These are phyloP conservation scores for Aspergillus cejpii DNA, from an alignment of 2,329 filamentous ascomycete genomes.

Conservation along the genomic window DNA sequence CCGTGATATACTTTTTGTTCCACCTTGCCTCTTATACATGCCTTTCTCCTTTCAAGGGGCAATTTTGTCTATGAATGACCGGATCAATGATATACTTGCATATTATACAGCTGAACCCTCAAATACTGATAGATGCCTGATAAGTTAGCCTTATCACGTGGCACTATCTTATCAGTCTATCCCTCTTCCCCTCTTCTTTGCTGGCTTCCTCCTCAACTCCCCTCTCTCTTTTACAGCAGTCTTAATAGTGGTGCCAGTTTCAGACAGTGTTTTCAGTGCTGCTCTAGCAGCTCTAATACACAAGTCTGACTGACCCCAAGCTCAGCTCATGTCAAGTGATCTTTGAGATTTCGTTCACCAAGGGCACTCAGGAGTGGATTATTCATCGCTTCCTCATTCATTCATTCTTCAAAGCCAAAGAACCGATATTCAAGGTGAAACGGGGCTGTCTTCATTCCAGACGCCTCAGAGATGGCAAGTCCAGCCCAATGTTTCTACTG, in stretches of 20 bases:
- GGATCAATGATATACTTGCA: too few relatives aligned
- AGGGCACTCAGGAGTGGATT: background rate
- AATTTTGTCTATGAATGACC: too few relatives aligned
- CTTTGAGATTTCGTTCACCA: background rate
- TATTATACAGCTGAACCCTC: too few relatives aligned
- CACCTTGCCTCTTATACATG: background rate
- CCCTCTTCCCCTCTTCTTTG: background rate
- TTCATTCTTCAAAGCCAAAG: background rate
- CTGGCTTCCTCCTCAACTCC: background rate
- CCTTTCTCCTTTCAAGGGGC: too few relatives aligned
- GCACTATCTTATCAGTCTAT: background rate
- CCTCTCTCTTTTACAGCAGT: background rate
- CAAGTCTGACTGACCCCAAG: background rate
- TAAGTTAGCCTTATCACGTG: background rate
- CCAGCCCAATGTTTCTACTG: conserved; percentile 82
- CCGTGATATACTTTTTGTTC: background rate
- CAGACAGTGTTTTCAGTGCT: background rate
- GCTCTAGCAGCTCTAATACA: background rate
- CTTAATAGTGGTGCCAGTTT: background rate
- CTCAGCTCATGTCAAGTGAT: background rate
- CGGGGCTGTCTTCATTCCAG: background rate
- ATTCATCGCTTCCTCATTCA: background rate
- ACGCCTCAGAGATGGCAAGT: conserved; percentile 62
- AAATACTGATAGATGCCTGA: background rate
- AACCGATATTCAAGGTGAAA: background rate